phyloP scores from a whole-genome alignment of 495 filamentous ascomycete species.

The Penicillium lagena region DNA sequence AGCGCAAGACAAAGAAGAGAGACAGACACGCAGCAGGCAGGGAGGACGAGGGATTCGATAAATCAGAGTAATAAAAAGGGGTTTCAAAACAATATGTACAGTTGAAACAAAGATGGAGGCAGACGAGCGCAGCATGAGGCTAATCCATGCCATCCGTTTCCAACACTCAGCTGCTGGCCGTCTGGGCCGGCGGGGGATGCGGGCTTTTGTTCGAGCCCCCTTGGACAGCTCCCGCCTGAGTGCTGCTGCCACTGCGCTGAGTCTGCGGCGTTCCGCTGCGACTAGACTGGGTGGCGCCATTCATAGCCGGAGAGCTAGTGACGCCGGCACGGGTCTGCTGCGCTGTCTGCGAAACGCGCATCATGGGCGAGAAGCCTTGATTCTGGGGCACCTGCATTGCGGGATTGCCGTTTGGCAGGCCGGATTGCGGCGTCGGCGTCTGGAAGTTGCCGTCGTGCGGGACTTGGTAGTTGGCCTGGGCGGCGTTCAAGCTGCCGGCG shows the following conservation, averaged over 20 bases:
- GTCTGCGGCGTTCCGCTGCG: conserved; percentile 45
- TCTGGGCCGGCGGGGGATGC: conserved; percentile 38
- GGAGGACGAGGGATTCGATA: conserved; percentile 6
- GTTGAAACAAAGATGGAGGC: conserved; percentile 12
- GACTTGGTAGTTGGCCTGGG: conserved; percentile 36
- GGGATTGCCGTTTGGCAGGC: conserved; percentile 25
- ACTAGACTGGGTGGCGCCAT: conserved; percentile 33
- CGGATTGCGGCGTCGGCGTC: conserved; percentile 18
- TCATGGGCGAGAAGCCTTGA: conserved; percentile 67
- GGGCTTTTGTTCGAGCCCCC: conserved; percentile 34
- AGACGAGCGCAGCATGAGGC: neutral
- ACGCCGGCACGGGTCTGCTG: conserved; percentile 37
- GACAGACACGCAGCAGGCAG: neutral
- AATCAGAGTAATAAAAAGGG: conserved; percentile 17
- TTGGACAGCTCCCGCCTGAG: conserved; percentile 29
- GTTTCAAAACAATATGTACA: conserved; percentile 32
- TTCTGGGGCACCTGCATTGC: conserved; percentile 43
- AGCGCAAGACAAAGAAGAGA: neutral
- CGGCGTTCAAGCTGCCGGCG: conserved; percentile 43
- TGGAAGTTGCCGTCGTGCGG: conserved; percentile 37
- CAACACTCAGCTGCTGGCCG: conserved; percentile 20
- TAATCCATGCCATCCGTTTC: conserved; percentile 2
- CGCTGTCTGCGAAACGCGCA: conserved; percentile 58
- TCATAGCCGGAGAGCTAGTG: conserved; percentile 35
- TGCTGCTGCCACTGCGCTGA: conserved; percentile 41